These are phyloP conservation scores for Podospora bellae-mahoneyi DNA, from an alignment of 495 filamentous ascomycete genomes.

Conservation along the genomic window DNA sequence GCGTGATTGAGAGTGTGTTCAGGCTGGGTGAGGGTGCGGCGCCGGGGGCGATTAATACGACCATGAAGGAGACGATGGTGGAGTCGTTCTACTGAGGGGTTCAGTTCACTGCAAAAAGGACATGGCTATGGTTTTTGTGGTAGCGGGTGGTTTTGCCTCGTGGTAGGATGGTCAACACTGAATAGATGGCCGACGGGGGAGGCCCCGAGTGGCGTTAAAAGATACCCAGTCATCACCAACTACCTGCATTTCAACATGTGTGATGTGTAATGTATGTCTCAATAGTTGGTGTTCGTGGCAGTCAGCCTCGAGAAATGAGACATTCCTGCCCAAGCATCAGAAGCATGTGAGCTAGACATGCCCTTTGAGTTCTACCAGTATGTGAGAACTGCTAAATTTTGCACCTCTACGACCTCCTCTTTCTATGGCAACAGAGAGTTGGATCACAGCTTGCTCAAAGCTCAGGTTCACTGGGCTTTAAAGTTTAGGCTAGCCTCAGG, in stretches of 20 bases:
- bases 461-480: too few relatives aligned
- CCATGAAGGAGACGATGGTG: constrained; percentile 94
- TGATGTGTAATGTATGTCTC: not conserved
- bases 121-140: not conserved
- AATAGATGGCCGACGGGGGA: not conserved
- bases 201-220: not conserved
- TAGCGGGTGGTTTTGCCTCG: constrained; percentile 1
- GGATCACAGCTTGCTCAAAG: too few relatives aligned
- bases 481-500: too few relatives aligned
- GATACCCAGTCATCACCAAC: not conserved
- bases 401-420: too few relatives aligned
- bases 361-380: too few relatives aligned
- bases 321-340: not conserved
- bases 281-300: not conserved
- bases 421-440: too few relatives aligned
- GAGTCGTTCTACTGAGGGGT: constrained; percentile 85
- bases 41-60: constrained; percentile 68
- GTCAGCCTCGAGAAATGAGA: not conserved
- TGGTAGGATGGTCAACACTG: not conserved
- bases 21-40: constrained; percentile 83
- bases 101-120: not conserved
- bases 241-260: not conserved
- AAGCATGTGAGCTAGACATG: too few relatives aligned
- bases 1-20: constrained; percentile 94
- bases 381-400: too few relatives aligned